Conservation (phyloP, 306 rosid genomes). For the Cucurbita moschata region DNA sequence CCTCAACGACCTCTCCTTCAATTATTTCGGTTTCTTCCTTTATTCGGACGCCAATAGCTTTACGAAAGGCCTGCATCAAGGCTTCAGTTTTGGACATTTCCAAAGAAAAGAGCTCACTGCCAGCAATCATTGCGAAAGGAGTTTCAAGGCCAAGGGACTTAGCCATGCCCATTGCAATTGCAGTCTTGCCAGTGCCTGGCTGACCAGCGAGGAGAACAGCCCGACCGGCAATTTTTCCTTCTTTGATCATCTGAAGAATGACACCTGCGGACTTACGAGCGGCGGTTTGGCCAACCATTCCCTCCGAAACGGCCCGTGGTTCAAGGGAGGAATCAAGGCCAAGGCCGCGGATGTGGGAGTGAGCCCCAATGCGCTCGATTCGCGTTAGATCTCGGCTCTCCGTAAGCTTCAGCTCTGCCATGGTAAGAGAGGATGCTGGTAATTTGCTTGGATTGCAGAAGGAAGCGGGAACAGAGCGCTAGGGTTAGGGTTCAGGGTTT, state of each 20-base stretch:
- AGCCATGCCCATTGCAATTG: constrained; percentile 99
- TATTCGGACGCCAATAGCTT: constrained; percentile 83
- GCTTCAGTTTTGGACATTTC: constrained; percentile 97
- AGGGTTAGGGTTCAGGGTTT: constrained; percentile 18
- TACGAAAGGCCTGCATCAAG: constrained; percentile 71
- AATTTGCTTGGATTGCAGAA: neutral
- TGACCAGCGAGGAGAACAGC: constrained; percentile 84
- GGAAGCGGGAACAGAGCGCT: neutral
- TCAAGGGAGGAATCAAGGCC: constrained; percentile 85
- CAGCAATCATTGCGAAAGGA: constrained; percentile 93
- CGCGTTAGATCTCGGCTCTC: constrained; percentile 89
- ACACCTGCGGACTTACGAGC: constrained; percentile 95
- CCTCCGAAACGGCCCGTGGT: constrained; percentile 76
- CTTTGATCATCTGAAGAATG: constrained; percentile 79
- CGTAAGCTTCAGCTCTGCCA: constrained; percentile 61
- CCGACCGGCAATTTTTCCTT: constrained; percentile 87
- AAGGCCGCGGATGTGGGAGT: constrained; percentile 93
- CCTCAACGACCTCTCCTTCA: constrained; percentile 94
- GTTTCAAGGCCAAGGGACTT: constrained; percentile 89
- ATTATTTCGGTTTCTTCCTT: constrained; percentile 96
- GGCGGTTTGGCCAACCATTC: constrained; percentile 87
- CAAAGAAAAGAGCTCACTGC: constrained; percentile 86
- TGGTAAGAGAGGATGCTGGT: neutral
- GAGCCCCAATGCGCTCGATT: constrained; percentile 96
- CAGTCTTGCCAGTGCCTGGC: constrained; percentile 96